Evolutionary conservation across 306 rosid species (phyloP), one percentile per base, ranked within the genome.

Genomic region (Pterocarpus macrocarpus): DNA sequence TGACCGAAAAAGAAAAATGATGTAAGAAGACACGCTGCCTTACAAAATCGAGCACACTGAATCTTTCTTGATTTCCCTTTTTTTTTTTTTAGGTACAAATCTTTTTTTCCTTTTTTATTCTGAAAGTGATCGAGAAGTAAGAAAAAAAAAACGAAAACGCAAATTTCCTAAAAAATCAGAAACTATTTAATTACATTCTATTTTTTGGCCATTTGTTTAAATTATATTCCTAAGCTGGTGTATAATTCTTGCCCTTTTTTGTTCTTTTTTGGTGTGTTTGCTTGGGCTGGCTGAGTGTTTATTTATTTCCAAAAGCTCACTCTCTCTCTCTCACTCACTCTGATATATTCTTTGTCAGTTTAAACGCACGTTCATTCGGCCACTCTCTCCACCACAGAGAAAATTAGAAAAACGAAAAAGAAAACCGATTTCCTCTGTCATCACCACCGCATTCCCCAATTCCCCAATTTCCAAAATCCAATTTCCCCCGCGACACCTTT

Each of bases 361-460:
- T 80, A 77, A 64, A 72, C 47, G 79, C 81, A 72, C 73, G 76
- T 71, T 77, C 75, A 52, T 66, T 49, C 78, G 78, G 41, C 62
- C 77, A 39, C 81, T 77, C 58, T 85, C 68, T 64, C 77, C 30
- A 11, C 85, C 81, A 33, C 64, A 84, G 30, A 84, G 77, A 76
- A 78, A 76, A 32, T 30, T n/a, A 44, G 41, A 52, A 76, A 84
- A 82, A 71, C 61, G 28, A 22, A 71, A 47, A 69, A 8, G 56
- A 74, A 83, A 80, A 63, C 45, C 2, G 57, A 67, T 80, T 64
- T 68, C 44, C 71, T 65, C 49, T 43, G 15, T 47, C 53, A 47
- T 59, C 83, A 80, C 72, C 69, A 61, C 66, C 45, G 33, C 69
- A 44, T 69, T 79, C 8, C 41, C 45, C 17, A 52, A 52, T 15